Conservation (phyloP, 148 eudicot species). For the Diospyros kaki region DNA sequence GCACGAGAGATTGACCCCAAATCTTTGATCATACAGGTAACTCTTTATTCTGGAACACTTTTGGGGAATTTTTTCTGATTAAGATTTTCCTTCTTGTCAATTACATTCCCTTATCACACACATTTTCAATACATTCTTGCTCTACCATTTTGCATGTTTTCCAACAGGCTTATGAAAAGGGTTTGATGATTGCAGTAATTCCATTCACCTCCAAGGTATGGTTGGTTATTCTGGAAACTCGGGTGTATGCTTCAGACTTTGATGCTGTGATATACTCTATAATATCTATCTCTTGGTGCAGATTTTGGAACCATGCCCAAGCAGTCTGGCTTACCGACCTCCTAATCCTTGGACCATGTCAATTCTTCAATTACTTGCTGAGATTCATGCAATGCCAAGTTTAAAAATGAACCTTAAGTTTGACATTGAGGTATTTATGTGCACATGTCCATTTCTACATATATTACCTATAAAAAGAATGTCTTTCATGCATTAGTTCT, state of each 20-base stretch:
- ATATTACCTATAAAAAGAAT: neutral
- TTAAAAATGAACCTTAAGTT: conserved; percentile 94
- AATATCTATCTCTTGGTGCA: conserved; percentile 23
- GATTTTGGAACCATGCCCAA: conserved; percentile 85
- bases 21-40: conserved; percentile 81
- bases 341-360: conserved; percentile 99
- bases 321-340: conserved; percentile 85
- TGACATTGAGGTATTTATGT: conserved; percentile 78
- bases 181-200: conserved; percentile 93
- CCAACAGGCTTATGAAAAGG: conserved; percentile 87
- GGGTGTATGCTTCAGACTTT: conserved; percentile 8
- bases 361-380: conserved; percentile 73
- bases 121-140: neutral
- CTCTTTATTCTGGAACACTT: neutral
- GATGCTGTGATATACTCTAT: neutral
- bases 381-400: conserved; percentile 94
- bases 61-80: neutral
- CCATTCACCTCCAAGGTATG: conserved; percentile 95
- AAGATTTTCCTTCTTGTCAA: conserved; percentile 3
- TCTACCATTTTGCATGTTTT: conserved; percentile 4
- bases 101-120: neutral
- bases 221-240: conserved; percentile 6
- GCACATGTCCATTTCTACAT: neutral
- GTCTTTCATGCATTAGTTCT: too few species aligned
- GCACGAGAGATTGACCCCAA: conserved; percentile 88